phyloP scores from a whole-genome alignment of 106 monocot genomes.

The Allium sativum region DNA sequence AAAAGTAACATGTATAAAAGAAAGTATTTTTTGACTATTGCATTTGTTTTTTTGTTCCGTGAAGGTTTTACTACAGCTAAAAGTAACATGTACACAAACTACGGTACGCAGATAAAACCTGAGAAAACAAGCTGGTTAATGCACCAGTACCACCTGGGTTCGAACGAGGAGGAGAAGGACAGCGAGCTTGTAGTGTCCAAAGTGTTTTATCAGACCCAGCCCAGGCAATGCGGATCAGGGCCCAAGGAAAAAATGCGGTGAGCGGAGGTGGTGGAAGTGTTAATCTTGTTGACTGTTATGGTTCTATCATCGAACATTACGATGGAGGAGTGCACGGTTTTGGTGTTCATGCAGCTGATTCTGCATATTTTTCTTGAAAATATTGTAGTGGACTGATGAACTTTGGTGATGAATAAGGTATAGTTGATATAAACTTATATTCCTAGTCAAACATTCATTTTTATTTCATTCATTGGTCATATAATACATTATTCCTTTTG shows the following conservation, averaged over 20 bases:
- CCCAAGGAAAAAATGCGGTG: neutral
- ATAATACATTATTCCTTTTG: no score
- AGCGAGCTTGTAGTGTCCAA: conserved; percentile 39
- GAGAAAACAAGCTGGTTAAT: conserved; percentile 61
- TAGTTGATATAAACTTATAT: neutral
- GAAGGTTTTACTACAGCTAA: no score
- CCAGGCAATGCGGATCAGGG: conserved; percentile 28
- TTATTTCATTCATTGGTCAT: neutral
- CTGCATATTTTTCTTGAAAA: neutral
- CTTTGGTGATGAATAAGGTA: no score
- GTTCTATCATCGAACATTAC: neutral
- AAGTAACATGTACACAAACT: conserved; percentile 57
- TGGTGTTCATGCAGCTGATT: neutral
- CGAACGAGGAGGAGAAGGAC: conserved; percentile 35
- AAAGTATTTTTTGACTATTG: no score
- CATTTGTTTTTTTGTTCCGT: no score
- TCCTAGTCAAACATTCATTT: neutral
- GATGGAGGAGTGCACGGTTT: neutral
- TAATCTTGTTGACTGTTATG: neutral
- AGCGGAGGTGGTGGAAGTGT: neutral
- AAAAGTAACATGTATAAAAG: no score
- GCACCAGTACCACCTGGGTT: conserved; percentile 31
- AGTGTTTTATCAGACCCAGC: conserved; percentile 48
- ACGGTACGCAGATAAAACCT: conserved; percentile 39
- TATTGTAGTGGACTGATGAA: neutral